phyloP scores from a whole-genome alignment of 768 basidiomycete species.

The Infundibulicybe gibba region DNA sequence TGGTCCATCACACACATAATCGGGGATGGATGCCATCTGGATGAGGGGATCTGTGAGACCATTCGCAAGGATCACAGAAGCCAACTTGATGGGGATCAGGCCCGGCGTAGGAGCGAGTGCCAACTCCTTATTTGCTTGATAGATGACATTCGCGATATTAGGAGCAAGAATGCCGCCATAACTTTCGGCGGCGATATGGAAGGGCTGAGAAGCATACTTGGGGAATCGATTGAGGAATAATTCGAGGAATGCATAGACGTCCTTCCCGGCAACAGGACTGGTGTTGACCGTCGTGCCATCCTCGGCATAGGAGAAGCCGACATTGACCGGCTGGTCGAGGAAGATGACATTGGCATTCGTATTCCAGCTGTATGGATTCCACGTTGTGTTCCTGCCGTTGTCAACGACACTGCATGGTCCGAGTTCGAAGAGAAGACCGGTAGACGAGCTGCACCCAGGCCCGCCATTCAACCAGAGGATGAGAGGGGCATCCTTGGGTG shows the following conservation, averaged over 20 bases:
- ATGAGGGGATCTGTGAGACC: conserved; percentile 81
- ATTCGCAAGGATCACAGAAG: conserved; percentile 83
- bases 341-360: conserved; percentile 72
- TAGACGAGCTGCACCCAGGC: conserved; percentile 68
- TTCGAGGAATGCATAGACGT: conserved; percentile 84
- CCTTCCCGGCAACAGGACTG: conserved; percentile 85
- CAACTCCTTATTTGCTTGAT: conserved; percentile 69
- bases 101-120: conserved; percentile 36
- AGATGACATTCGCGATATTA: conserved; percentile 79
- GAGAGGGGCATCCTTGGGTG: conserved; percentile 76
- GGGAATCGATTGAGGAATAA: conserved; percentile 78
- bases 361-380: conserved; percentile 88
- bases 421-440: conserved; percentile 88
- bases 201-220: conserved; percentile 63
- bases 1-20: conserved; percentile 79
- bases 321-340: conserved; percentile 81
- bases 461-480: conserved; percentile 91
- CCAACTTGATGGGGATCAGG: conserved; percentile 75
- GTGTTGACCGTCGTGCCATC: conserved; percentile 73
- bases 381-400: conserved; percentile 63
- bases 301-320: conserved; percentile 85
- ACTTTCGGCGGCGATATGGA: conserved; percentile 81
- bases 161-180: conserved; percentile 81
- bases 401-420: conserved; percentile 81
- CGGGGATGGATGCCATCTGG: conserved; percentile 79